Base-by-base conservation (phyloP, 2,329 filamentous ascomycete genomes). In the Phialophora expanda region DNA sequence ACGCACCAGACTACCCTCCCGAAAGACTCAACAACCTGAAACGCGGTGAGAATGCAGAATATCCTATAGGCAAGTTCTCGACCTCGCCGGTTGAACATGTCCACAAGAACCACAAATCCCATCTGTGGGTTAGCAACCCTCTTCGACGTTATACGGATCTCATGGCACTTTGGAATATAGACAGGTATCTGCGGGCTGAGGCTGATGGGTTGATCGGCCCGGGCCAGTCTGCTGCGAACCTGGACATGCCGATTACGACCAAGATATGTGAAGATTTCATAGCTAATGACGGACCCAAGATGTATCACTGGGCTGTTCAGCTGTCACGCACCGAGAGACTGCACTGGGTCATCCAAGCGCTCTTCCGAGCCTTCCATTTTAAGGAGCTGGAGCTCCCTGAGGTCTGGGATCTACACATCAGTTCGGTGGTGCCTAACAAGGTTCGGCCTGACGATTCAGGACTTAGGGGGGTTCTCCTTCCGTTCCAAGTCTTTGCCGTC, bases 91-190 rank as follows among this genome's bases (percentile, higher is more conserved):
- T 83, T 22, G 78, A 75, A 14, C 86, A 89, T 71, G 74, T 76
- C 4, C 74, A 81, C 7, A 2, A 86, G 85, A 41, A 75, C 85
- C 30, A 75, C 81, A 30, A 74, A 79, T 28, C 89, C n/a, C 59
- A 89, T 71, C 75, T 82, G 65, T 87, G 86, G 75, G 81, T 82
- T 58, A 89, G 87, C 0, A 87, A 84, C 71, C 87, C 87, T 1
- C 78, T 89, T 24, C 83, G 87, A 58, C 81, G 87, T 44, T 89
- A 85, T 74, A 80, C 79, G 55, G 87, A 89, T 74, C 81, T 89
- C 73, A 79, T 89, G 54, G 78, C 81, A 11, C 86, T 89, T 73
- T 89, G 87, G 81, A 87, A 89, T 70, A 87, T 88, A 55, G 86
- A 89, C 77, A 84, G 86, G 6, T 86, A 85, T 1, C 71, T 89